A percentile compares a stretch with the other conserved stretches of the same genome.
Evolutionary conservation across 2,329 filamentous ascomycete genomes (phyloP).

Genomic region (Arthrobotrys pseudoclavata): DNA sequence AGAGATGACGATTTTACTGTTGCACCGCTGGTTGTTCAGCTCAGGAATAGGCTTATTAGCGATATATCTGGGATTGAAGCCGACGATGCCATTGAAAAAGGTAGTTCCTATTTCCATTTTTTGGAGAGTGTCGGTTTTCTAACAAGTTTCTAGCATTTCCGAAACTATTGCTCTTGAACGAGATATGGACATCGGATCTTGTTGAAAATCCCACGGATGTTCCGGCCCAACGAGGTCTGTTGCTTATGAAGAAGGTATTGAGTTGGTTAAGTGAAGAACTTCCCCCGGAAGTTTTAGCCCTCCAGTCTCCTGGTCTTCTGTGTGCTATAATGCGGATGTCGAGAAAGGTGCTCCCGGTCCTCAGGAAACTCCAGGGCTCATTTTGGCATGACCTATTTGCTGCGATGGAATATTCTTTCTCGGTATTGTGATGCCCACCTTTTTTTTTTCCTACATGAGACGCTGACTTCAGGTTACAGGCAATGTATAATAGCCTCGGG

Average conservation of each 20-base stretch:
- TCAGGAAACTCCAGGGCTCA: constrained; percentile 86
- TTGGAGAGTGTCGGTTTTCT: neutral
- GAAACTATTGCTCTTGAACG: constrained; percentile 71
- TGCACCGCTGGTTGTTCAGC: constrained; percentile 36
- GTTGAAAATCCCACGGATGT: constrained; percentile 60
- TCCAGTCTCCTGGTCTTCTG: constrained; percentile 65
- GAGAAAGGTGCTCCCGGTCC: constrained; percentile 74
- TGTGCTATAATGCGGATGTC: constrained; percentile 53
- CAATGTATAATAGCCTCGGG: constrained; percentile 50
- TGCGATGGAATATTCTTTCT: constrained; percentile 72
- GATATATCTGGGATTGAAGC: constrained; percentile 55
- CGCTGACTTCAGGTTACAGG: constrained; percentile 24
- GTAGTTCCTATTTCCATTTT: neutral
- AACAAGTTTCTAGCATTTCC: constrained; percentile 67
- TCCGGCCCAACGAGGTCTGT: constrained; percentile 60
- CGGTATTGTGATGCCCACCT: constrained; percentile 55
- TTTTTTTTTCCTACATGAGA: neutral
- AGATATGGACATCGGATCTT: constrained; percentile 63
- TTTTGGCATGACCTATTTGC: constrained; percentile 77
- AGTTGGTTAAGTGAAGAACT: constrained; percentile 62
- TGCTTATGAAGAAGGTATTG: constrained; percentile 62
- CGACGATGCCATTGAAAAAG: constrained; percentile 54
- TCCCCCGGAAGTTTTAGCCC: constrained; percentile 45
- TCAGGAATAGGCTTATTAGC: constrained; percentile 54
- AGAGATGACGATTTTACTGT: constrained; percentile 50